phyloP scores from a whole-genome alignment of 306 rosid genomes.

The Gynostemma pentaphyllum region DNA sequence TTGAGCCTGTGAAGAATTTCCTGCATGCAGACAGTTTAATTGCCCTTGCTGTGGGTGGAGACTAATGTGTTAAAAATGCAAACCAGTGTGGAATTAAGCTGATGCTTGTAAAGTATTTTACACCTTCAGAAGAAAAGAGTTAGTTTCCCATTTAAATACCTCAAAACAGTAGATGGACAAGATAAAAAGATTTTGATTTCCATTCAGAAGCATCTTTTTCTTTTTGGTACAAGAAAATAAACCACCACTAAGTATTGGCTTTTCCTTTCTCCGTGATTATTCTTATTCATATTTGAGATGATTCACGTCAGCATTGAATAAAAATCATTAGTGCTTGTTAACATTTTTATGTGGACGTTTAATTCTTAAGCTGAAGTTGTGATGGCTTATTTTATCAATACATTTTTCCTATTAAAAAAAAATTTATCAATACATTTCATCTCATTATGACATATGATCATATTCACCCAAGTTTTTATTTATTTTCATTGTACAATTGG shows the following conservation, averaged over 20 bases:
- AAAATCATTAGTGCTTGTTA: no score
- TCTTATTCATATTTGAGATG: neutral
- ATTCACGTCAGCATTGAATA: neutral
- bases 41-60: neutral
- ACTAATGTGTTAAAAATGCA: neutral
- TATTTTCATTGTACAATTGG: no score
- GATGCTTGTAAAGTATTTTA: no score
- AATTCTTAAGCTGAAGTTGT: no score
- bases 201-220: neutral
- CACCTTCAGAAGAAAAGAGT: no score
- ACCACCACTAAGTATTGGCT: neutral
- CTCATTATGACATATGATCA: no score
- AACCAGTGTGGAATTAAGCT: neutral
- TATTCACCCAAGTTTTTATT: no score
- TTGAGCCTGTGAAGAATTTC: neutral
- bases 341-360: no score
- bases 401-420: no score
- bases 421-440: no score
- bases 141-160: neutral
- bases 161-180: neutral
- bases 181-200: neutral
- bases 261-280: neutral
- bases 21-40: neutral
- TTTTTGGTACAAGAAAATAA: no score
- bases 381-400: no score